These are phyloP conservation scores for apple (Malus domestica) DNA, from an alignment of 306 rosid genomes.

Conservation along the genomic window ASM211411v1 NC_041790.1:2664501-2665000, in stretches of 20 bases:
- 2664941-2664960: constrained; percentile 64
- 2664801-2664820: constrained; percentile 81
- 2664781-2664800: constrained; percentile 83
- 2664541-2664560: background rate
- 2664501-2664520: background rate
- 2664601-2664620: constrained; percentile 83
- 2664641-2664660: constrained; percentile 80
- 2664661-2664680: constrained; percentile 87
- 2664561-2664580: constrained; percentile 42
- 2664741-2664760: background rate
- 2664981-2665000: constrained; percentile 43
- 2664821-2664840: constrained; percentile 77
- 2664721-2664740: background rate
- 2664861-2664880: constrained; percentile 66
- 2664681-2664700: constrained; percentile 62
- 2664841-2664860: constrained; percentile 91
- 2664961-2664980: constrained; percentile 78
- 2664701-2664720: constrained; percentile 4
- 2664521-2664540: background rate
- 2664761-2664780: background rate
- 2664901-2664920: constrained; percentile 70
- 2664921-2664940: constrained; percentile 91
- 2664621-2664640: constrained; percentile 68
- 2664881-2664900: constrained; percentile 73
- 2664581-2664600: constrained; percentile 85